These are phyloP conservation scores for Vickermania spadyakhi DNA, from an alignment of 208 protist genomes.

Conservation along the genomic window DNA sequence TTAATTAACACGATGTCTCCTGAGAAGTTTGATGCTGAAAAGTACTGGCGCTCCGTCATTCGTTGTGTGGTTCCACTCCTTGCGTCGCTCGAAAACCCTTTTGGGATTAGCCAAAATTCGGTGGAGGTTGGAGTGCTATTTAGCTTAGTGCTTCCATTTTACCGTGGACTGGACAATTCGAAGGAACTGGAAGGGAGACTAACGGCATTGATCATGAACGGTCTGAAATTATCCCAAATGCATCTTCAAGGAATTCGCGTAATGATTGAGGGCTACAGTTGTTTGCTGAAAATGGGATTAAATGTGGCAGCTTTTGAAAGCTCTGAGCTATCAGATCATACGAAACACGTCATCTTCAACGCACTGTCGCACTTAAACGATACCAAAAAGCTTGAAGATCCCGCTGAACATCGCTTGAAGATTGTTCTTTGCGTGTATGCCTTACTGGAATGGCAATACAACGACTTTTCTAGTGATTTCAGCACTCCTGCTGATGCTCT, in stretches of 20 bases:
- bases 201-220: slow-evolving; percentile 58
- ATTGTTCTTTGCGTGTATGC: slow-evolving; percentile 55
- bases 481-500: neutral
- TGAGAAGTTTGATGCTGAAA: slow-evolving; percentile 20
- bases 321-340: slow-evolving; percentile 5
- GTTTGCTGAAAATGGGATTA: slow-evolving; percentile 19
- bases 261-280: slow-evolving; percentile 62
- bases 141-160: slow-evolving; percentile 41
- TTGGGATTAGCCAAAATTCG: neutral
- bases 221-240: slow-evolving; percentile 61
- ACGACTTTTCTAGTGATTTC: slow-evolving; percentile 7
- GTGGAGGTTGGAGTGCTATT: slow-evolving; percentile 11
- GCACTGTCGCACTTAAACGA: slow-evolving; percentile 46
- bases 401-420: slow-evolving; percentile 23
- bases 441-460: slow-evolving; percentile 18
- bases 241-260: slow-evolving; percentile 37
- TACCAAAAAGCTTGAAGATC: slow-evolving; percentile 23
- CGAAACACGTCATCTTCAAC: slow-evolving; percentile 41
- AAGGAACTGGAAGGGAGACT: slow-evolving; percentile 30
- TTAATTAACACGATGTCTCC: neutral
- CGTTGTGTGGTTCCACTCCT: slow-evolving; percentile 2
- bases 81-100: neutral
- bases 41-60: slow-evolving; percentile 21
- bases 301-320: slow-evolving; percentile 11
- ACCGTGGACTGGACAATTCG: slow-evolving; percentile 11